Evolutionary conservation across 495 filamentous ascomycete species (phyloP).

Genomic region (Extremus antarcticus): DNA sequence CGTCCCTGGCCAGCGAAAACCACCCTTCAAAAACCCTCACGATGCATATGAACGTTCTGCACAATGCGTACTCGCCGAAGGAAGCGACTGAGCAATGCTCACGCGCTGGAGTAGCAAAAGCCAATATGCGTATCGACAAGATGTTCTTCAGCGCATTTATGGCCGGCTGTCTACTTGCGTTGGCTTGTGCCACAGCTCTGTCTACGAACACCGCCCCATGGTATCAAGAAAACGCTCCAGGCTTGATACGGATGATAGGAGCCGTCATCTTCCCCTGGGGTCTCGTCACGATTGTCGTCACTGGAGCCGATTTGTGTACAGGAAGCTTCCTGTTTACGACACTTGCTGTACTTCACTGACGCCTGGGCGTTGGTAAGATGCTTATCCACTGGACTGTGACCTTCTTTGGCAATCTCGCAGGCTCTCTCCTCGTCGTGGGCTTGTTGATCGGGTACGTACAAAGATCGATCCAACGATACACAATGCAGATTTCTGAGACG

Average conservation of each 20-base stretch:
- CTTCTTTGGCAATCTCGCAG: constrained; percentile 50
- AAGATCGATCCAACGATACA: constrained; percentile 7
- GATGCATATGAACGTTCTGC: not conserved
- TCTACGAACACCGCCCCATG: constrained; percentile 45
- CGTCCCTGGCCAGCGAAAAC: not conserved
- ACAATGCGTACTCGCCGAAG: constrained; percentile 17
- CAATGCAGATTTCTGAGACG: constrained; percentile 23
- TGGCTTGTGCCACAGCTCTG: constrained; percentile 38
- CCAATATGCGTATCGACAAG: constrained; percentile 22
- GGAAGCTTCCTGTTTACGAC: constrained; percentile 50
- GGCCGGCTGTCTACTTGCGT: constrained; percentile 12
- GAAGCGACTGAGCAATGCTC: constrained; percentile 21
- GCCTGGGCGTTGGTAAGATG: constrained; percentile 40
- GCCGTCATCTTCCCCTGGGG: constrained; percentile 50
- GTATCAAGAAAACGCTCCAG: constrained; percentile 50
- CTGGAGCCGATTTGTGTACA: constrained; percentile 49
- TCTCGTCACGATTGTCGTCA: constrained; percentile 49
- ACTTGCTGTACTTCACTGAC: constrained; percentile 43
- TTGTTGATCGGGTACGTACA: constrained; percentile 38
- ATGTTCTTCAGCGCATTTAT: constrained; percentile 18
- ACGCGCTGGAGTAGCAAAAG: constrained; percentile 16
- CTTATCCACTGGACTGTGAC: constrained; percentile 45
- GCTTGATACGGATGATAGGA: constrained; percentile 45
- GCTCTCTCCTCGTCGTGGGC: constrained; percentile 47
- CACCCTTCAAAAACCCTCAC: not conserved